Evolutionary conservation across 2,329 filamentous ascomycete species (phyloP), one percentile per base, ranked within the genome.

Genomic region (Didymella keratinophila): DNA sequence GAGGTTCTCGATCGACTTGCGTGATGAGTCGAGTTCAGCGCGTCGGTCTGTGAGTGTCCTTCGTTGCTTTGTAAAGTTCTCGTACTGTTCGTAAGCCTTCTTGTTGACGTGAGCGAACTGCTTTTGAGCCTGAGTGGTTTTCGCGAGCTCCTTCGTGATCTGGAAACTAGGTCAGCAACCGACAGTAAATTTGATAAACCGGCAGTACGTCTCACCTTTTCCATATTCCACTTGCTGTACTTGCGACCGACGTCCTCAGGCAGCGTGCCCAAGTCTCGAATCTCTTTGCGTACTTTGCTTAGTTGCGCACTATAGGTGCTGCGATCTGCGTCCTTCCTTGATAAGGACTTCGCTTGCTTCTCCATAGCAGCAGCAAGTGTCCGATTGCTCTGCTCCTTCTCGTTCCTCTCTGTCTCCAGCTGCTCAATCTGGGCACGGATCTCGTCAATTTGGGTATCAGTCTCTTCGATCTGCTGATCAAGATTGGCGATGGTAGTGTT

Each of bases 101-200:
- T 98, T 99, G 85, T 99, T 99, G 80, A 99, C 93, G 71, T 97
- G 92, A 54, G 93, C 92, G 80, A 95, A 98, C 76, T 97, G 97
- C 80, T 98, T 98, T 53, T 98, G 83, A 0, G 91, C 88, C 68
- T 97, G 92, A 63, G 96, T 96, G 71, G 94, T 92, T 72, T 93
- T 96, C 79, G 95, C 93, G 23, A 98, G 86, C 56, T 89, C 52
- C 84, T 83, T 52, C 73, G 78, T 66, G 74, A 57, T 64, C 65
- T 70, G n/a, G n/a, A 36, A 5, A 67, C 62, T 7, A 71, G 63
- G 61, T 65, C 60, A 69, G 59, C 45, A 39, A 25, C 23, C 64
- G 27, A 18, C 25, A 1, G 2, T 2, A 32, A 47, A n/a, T n/a
- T n/a, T n/a, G n/a, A n/a, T n/a, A n/a, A 58, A 58, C 11, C 8